phyloP scores from a whole-genome alignment of 176 grass and related monocot genomes.

The Otatea glauca region DNA sequence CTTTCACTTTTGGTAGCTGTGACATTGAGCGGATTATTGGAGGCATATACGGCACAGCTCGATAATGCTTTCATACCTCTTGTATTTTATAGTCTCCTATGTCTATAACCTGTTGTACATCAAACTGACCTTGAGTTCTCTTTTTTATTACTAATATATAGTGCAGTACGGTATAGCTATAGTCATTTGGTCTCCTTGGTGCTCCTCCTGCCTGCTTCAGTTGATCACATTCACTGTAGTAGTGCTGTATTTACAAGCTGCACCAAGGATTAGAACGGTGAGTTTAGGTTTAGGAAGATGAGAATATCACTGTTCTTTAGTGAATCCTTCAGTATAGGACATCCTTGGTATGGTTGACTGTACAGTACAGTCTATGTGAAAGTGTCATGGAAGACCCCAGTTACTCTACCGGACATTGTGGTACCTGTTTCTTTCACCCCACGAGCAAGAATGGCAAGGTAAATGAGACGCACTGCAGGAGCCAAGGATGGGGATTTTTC shows the following conservation, averaged over 20 bases:
- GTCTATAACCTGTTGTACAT: conserved; percentile 57
- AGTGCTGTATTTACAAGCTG: neutral
- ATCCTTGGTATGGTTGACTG: conserved; percentile 25
- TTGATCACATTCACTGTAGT: neutral
- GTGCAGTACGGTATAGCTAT: conserved; percentile 14
- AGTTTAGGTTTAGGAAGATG: conserved; percentile 30
- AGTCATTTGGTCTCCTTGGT: neutral
- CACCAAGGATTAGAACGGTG: neutral
- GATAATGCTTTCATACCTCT: conserved; percentile 98
- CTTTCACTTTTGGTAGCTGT: conserved; percentile 79
- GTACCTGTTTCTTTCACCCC: too few species aligned
- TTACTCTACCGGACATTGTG: too few species aligned
- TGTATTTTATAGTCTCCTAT: conserved; percentile 89
- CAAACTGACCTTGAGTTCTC: conserved; percentile 33
- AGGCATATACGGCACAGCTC: conserved; percentile 87
- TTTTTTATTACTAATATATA: conserved; percentile 41
- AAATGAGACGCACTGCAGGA: too few species aligned
- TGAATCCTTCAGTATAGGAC: too few species aligned
- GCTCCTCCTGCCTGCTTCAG: neutral
- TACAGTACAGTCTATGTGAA: neutral
- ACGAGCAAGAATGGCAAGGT: too few species aligned
- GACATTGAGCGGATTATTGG: conserved; percentile 73
- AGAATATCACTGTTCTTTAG: neutral
- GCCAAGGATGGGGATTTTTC: too few species aligned
- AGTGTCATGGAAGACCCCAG: too few species aligned